Percentiles rank a stretch among this genome's conserved stretches.
Conservation (phyloP, 2,329 filamentous ascomycete species). For the Macrophomina tecta region DNA sequence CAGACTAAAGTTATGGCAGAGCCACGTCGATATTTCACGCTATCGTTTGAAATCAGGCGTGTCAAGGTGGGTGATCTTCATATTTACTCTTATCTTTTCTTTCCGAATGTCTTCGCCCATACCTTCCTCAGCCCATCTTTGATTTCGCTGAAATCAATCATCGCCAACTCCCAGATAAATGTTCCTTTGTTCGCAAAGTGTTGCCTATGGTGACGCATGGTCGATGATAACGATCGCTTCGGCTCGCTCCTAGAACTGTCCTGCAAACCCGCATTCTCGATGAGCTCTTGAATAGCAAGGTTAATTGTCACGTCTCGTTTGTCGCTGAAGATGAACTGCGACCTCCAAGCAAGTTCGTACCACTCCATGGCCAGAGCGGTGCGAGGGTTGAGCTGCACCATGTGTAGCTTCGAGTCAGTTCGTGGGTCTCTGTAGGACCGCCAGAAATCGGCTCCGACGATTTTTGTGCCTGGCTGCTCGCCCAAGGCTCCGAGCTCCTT, state of each 20-base stretch:
- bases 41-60: too few species aligned
- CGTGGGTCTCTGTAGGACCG: background rate
- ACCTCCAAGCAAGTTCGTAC: constrained; percentile 35
- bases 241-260: too few species aligned
- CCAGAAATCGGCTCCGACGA: background rate
- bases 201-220: background rate
- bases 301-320: background rate
- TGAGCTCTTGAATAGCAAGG: background rate
- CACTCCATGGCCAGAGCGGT: constrained; percentile 39
- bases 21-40: too few species aligned
- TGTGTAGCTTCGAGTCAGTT: background rate
- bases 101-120: background rate
- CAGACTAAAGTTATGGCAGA: too few species aligned
- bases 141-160: too few species aligned
- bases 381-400: constrained; percentile 13
- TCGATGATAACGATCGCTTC: background rate
- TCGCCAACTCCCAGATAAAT: too few species aligned
- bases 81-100: too few species aligned
- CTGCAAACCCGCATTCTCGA: background rate
- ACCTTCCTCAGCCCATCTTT: background rate
- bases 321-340: background rate
- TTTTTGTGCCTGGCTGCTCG: background rate
- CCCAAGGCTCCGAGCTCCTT: background rate
- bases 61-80: too few species aligned
- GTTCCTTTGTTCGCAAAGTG: background rate